phyloP scores from a whole-genome alignment of 164 flowering plant genomes.

The Saururus chinensis region DNA sequence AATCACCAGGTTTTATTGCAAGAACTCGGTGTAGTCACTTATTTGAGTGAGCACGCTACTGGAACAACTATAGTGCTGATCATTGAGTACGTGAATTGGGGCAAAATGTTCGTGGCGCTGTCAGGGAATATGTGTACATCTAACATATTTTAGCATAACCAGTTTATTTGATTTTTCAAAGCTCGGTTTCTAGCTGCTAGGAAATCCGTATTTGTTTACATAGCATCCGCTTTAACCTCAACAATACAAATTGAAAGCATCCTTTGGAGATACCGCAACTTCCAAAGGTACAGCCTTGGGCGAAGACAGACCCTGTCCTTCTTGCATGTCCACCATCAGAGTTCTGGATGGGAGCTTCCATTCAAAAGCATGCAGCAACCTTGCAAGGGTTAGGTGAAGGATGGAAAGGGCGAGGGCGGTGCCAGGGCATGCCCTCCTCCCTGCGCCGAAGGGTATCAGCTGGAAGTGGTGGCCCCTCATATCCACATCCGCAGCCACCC shows the following conservation, averaged over 20 bases:
- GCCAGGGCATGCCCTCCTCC: conserved; percentile 7
- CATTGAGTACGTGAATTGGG: no score
- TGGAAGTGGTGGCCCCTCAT: conserved; percentile 5
- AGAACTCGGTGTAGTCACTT: no score
- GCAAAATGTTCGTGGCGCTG: no score
- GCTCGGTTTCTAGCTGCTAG: no score
- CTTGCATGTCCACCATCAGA: background rate
- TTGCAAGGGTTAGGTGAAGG: conserved; percentile 5
- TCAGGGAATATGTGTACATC: no score
- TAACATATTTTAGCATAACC: no score
- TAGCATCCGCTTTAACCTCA: background rate
- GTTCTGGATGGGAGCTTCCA: background rate
- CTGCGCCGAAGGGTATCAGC: conserved; percentile 7
- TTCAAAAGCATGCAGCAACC: conserved; percentile 1
- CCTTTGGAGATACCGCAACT: background rate
- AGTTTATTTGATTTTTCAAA: no score
- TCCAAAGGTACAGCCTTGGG: conserved; percentile 1
- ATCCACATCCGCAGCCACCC: conserved; percentile 2
- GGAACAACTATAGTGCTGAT: no score
- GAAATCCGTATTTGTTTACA: no score
- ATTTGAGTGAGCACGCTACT: no score
- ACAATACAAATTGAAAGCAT: background rate
- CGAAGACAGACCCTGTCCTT: background rate
- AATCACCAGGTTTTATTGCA: no score
- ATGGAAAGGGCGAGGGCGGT: conserved; percentile 1